Conservation (phyloP, 164 flowering plant species). For the Dillenia turbinata region DNA sequence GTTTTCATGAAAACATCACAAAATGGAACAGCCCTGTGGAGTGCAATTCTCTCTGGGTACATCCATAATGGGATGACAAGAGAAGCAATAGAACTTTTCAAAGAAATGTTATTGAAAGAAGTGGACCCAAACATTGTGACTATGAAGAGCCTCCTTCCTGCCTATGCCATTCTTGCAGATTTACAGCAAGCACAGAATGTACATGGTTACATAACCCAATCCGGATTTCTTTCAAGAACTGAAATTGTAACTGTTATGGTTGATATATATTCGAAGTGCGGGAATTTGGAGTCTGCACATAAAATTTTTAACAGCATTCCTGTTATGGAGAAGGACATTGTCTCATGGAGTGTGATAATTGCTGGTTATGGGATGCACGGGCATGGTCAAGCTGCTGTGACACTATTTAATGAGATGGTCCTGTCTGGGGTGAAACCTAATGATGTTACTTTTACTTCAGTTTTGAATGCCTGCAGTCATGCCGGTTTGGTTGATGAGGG, state of each 20-base stretch:
- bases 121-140: slow-evolving; percentile 49
- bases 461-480: slow-evolving; percentile 69
- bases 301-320: slow-evolving; percentile 44
- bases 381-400: slow-evolving; percentile 45
- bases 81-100: slow-evolving; percentile 59
- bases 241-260: slow-evolving; percentile 51
- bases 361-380: slow-evolving; percentile 70
- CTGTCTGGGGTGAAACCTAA: slow-evolving; percentile 59
- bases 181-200: slow-evolving; percentile 50
- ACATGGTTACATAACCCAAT: slow-evolving; percentile 46
- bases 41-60: slow-evolving; percentile 61
- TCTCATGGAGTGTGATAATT: slow-evolving; percentile 64
- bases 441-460: slow-evolving; percentile 64
- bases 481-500: slow-evolving; percentile 78
- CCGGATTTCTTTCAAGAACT: slow-evolving; percentile 39
- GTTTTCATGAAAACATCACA: slow-evolving; percentile 40
- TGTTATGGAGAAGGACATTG: slow-evolving; percentile 37
- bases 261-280: slow-evolving; percentile 69
- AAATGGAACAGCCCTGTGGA: slow-evolving; percentile 58
- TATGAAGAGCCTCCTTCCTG: slow-evolving; percentile 57
- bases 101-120: slow-evolving; percentile 44
- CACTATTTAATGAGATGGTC: slow-evolving; percentile 62
- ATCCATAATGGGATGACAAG: slow-evolving; percentile 37
- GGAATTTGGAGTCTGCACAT: slow-evolving; percentile 48
- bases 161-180: slow-evolving; percentile 59